Evolutionary conservation across 768 basidiomycete species (phyloP), one percentile per base, ranked within the genome.

Genomic region (Rhodotorula sphaerocarpa): DNA sequence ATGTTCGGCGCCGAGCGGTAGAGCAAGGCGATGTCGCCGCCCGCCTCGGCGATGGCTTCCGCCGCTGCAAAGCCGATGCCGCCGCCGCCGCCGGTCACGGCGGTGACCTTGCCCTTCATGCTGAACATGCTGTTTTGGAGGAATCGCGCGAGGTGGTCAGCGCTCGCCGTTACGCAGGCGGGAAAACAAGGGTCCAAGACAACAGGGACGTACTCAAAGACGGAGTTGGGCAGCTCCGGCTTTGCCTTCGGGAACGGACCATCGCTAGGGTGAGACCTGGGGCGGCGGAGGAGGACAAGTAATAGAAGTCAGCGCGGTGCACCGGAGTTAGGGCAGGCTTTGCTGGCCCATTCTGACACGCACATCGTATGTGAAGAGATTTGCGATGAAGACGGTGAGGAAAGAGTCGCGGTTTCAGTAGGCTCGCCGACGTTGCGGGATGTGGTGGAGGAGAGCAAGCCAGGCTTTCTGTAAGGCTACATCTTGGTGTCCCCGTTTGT

Each of bases 11-110:
- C 21, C 9, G 51, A 58, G n/a, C 54, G 44, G 56, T 60, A 36
- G 47, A 64, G 33, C 34, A 65, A 42, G 30, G 63, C 63, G 18
- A 69, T 63, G 44, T 65, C 47, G 39, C 58, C 67, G 25, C 67
- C 67, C 11, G 63, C 62, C 59, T 65, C 57, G 20, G 67, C 67
- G 31, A 69, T 27, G 3, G 63, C 58, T 14, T 54, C 50, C 3
- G 58, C 55, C 31, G 57, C 53, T 15, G 63, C 67, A 46, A 42
- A 59, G 25, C 67, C 67, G 55, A 69, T 69, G 25, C 67, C 67
- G 30, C 63, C 42, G 12, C 43, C 42, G 43, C 54, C 54, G 23
- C 54, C 54, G 6, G 54, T 55, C 30, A 55, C 46, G 23, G 46
- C 46, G 5, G 46, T 23, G 2, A 57, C 56, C 9, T 47, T 47